These are phyloP conservation scores for Colletotrichum kahawae DNA, from an alignment of 2,329 filamentous ascomycete species.

Conservation along the genomic window DNA sequence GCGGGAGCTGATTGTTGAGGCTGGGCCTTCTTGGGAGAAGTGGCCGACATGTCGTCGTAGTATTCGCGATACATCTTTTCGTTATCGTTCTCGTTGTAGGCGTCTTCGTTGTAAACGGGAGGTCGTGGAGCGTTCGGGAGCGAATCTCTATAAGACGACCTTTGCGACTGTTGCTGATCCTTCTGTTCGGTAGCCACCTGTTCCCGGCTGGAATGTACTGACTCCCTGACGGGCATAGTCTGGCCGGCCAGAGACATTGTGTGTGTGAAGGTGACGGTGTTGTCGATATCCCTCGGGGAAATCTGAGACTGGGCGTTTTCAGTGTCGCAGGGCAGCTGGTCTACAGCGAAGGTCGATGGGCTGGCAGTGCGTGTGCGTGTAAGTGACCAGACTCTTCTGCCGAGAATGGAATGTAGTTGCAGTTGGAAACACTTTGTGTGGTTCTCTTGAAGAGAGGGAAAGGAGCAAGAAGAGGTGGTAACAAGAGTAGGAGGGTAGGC, in stretches of 20 bases:
- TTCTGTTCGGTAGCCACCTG: slow-evolving; percentile 2
- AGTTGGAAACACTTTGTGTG: neutral
- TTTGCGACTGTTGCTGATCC: slow-evolving; percentile 8
- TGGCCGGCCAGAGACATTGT: slow-evolving; percentile 25
- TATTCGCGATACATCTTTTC: slow-evolving; percentile 25
- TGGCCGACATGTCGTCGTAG: slow-evolving; percentile 23
- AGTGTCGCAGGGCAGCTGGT: slow-evolving; percentile 10
- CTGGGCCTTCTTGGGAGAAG: slow-evolving; percentile 21
- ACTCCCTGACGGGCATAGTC: slow-evolving; percentile 22
- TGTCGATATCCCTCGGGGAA: slow-evolving; percentile 14
- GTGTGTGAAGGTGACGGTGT: slow-evolving; percentile 5
- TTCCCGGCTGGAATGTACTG: slow-evolving; percentile 10
- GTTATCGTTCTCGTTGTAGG: slow-evolving; percentile 24
- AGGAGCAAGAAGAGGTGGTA: neutral
- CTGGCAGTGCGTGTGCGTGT: neutral
- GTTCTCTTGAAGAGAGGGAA: neutral
- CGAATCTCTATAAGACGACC: slow-evolving; percentile 23
- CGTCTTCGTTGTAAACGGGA: slow-evolving; percentile 14
- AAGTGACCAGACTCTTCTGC: slow-evolving; percentile 11
- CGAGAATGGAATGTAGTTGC: neutral
- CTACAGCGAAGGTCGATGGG: slow-evolving; percentile 5
- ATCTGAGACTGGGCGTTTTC: slow-evolving; percentile 19
- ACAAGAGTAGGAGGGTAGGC: neutral
- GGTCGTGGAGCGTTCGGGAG: slow-evolving; percentile 21
- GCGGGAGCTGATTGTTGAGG: slow-evolving; percentile 40